These are phyloP conservation scores for Westerdykella sp. DNA, from an alignment of 2,329 filamentous ascomycete species.

Conservation along the genomic window DNA sequence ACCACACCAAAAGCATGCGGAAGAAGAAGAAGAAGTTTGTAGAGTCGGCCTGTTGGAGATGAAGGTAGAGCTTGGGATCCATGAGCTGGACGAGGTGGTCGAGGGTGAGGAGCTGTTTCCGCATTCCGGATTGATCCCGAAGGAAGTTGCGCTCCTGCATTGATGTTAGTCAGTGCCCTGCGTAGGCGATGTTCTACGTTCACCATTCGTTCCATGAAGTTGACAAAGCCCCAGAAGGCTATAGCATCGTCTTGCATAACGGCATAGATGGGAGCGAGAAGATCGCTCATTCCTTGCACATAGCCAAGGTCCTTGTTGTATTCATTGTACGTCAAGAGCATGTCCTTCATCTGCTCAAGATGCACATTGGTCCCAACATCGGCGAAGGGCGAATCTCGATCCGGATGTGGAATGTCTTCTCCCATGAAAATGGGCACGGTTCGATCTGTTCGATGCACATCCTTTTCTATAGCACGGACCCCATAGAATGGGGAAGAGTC, in stretches of 20 bases:
- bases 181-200: slow-evolving; percentile 2
- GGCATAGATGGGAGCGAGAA: slow-evolving; percentile 91
- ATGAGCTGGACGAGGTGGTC: slow-evolving; percentile 95
- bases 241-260: slow-evolving; percentile 96
- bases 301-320: slow-evolving; percentile 94
- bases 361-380: slow-evolving; percentile 93
- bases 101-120: slow-evolving; percentile 79
- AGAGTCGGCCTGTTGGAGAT: slow-evolving; percentile 82
- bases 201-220: slow-evolving; percentile 93
- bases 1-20: slow-evolving; percentile 98
- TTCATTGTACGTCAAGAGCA: slow-evolving; percentile 97
- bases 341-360: slow-evolving; percentile 97
- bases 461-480: slow-evolving; percentile 70
- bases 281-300: slow-evolving; percentile 97
- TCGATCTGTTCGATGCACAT: slow-evolving; percentile 94
- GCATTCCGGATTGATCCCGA: slow-evolving; percentile 93
- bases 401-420: slow-evolving; percentile 93
- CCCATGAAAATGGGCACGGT: slow-evolving; percentile 92
- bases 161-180: slow-evolving; percentile 6
- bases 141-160: slow-evolving; percentile 80
- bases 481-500: slow-evolving; percentile 50
- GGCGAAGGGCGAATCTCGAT: slow-evolving; percentile 91
- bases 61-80: slow-evolving; percentile 88
- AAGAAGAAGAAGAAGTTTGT: slow-evolving; percentile 99
- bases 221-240: slow-evolving; percentile 93